Evolutionary conservation across 2,329 filamentous ascomycete genomes (phyloP).

Genomic region (Mollisiaceae sp.): DNA sequence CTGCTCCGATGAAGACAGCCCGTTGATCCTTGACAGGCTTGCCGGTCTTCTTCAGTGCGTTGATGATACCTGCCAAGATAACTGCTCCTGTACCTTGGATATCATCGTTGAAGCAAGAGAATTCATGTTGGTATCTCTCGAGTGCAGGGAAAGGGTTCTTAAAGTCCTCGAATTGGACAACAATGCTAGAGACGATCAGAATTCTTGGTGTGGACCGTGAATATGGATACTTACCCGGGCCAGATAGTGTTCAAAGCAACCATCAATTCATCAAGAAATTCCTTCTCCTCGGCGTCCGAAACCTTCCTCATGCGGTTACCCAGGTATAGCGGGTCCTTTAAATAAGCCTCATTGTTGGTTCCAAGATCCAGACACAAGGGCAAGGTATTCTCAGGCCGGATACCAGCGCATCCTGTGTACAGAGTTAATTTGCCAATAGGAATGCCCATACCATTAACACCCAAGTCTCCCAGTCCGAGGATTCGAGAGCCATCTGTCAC

Average conservation of each 20-base stretch:
- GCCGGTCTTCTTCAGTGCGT: conserved; percentile 71
- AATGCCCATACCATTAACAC: conserved; percentile 82
- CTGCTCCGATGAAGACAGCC: conserved; percentile 79
- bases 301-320: conserved; percentile 71
- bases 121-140: conserved; percentile 72
- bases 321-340: conserved; percentile 79
- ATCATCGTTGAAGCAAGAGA: conserved; percentile 92
- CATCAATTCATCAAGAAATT: conserved; percentile 78
- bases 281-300: conserved; percentile 73
- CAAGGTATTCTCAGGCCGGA: conserved; percentile 79
- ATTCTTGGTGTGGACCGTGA: conserved; percentile 61
- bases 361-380: conserved; percentile 86
- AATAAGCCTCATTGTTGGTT: conserved; percentile 76
- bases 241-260: conserved; percentile 69
- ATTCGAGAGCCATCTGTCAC: conserved; percentile 69
- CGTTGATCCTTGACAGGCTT: conserved; percentile 70
- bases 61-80: conserved; percentile 80
- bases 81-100: conserved; percentile 89
- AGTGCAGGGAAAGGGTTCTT: conserved; percentile 64
- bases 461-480: conserved; percentile 79
- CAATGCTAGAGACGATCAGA: conserved; percentile 50
- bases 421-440: conserved; percentile 82
- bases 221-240: conserved; percentile 68
- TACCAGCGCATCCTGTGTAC: conserved; percentile 83
- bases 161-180: conserved; percentile 76